These are phyloP conservation scores for Cucumis melo DNA, from an alignment of 306 rosid genomes.

Conservation along the genomic window DNA sequence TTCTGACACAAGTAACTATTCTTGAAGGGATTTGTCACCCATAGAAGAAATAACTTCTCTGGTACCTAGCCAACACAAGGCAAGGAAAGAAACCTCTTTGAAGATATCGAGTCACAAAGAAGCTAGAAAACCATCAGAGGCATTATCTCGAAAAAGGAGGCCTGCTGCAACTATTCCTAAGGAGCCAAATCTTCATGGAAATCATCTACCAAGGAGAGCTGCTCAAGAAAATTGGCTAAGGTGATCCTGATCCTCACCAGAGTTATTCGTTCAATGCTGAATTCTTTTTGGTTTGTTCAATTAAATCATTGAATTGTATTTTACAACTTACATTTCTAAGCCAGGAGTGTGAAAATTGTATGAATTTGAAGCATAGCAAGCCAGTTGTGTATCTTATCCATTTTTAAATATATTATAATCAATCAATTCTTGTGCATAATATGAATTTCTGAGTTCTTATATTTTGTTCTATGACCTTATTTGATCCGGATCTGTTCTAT, in stretches of 20 bases:
- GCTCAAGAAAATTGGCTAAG: conserved; percentile 23
- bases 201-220: conserved; percentile 43
- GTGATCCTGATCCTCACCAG: not conserved
- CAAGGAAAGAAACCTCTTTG: conserved; percentile 28
- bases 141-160: conserved; percentile 30
- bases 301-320: conserved; percentile 29
- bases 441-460: not conserved
- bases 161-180: conserved; percentile 40
- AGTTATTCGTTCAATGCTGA: not conserved
- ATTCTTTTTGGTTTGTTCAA: conserved; percentile 25
- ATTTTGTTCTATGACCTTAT: not conserved
- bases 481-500: not conserved
- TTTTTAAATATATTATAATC: not conserved
- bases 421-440: not conserved
- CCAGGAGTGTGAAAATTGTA: not conserved
- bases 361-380: not conserved
- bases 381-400: not conserved
- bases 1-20: not conserved
- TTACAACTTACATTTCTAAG: not conserved
- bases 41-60: conserved; percentile 26
- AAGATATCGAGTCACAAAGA: conserved; percentile 16
- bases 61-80: conserved; percentile 21
- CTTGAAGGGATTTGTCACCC: conserved; percentile 33
- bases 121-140: conserved; percentile 24
- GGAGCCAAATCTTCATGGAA: conserved; percentile 54